Evolutionary conservation across 805 yeast genomes (phyloP).

Genomic region (Komagataella ulmi): DNA sequence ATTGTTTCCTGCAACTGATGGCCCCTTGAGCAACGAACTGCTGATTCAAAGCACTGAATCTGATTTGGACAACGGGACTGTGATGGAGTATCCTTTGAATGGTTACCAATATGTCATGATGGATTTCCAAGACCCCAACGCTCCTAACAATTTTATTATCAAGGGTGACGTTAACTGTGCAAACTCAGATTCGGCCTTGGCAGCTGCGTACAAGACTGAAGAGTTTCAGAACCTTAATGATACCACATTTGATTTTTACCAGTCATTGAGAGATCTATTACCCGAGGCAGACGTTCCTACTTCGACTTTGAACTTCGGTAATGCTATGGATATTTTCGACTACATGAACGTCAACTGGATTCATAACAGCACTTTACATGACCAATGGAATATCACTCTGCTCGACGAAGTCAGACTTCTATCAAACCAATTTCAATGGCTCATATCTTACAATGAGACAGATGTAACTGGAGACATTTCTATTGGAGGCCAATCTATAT

Average conservation of each 20-base stretch:
- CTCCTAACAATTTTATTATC: conserved; percentile 25
- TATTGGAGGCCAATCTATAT: conserved; percentile 27
- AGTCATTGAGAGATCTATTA: conserved; percentile 16
- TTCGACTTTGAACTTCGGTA: conserved; percentile 17
- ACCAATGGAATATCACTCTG: conserved; percentile 17
- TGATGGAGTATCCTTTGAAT: conserved; percentile 21
- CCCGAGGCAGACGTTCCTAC: conserved; percentile 14
- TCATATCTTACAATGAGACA: conserved; percentile 17
- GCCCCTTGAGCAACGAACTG: conserved; percentile 11
- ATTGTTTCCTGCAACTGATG: conserved; percentile 27
- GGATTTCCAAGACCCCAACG: conserved; percentile 19
- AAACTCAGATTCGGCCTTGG: conserved; percentile 19
- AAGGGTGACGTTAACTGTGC: conserved; percentile 31
- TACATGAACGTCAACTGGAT: conserved; percentile 23
- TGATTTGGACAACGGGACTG: conserved; percentile 24
- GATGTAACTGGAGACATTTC: conserved; percentile 16
- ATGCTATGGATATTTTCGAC: conserved; percentile 27
- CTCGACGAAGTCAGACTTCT: conserved; percentile 18
- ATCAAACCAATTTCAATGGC: conserved; percentile 26
- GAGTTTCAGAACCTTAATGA: conserved; percentile 18
- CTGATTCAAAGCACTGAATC: conserved; percentile 16
- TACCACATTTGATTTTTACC: conserved; percentile 24
- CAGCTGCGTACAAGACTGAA: conserved; percentile 14
- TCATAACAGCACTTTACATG: conserved; percentile 25
- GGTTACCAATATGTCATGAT: conserved; percentile 34